Percentiles rank a stretch among this genome's conserved stretches.
These are phyloP conservation scores for Plectosphaerella cucumerina DNA, from an alignment of 2,329 filamentous ascomycete species.

Conservation along the genomic window DNA sequence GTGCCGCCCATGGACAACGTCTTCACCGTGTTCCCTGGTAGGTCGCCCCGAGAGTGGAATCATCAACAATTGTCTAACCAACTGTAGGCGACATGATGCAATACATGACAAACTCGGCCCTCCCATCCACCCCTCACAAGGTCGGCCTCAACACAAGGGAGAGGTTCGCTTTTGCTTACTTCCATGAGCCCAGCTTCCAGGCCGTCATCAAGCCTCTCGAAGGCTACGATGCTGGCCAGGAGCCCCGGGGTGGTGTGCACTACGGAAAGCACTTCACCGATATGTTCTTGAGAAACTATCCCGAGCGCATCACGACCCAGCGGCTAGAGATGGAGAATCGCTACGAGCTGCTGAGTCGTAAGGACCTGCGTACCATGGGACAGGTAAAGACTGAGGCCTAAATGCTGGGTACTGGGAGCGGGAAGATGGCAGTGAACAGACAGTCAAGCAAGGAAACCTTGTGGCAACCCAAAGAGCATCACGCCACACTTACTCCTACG, in stretches of 20 bases:
- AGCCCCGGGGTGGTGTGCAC: conserved; percentile 34
- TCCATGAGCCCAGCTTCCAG: conserved; percentile 46
- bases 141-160: conserved; percentile 44
- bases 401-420: too few species aligned
- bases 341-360: conserved; percentile 16
- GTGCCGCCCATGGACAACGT: conserved; percentile 38
- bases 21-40: conserved; percentile 46
- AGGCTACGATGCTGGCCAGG: conserved; percentile 27
- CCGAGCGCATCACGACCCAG: conserved; percentile 38
- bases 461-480: too few species aligned
- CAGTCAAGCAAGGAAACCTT: too few species aligned
- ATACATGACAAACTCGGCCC: conserved; percentile 39
- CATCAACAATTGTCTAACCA: background rate
- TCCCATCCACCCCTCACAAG: conserved; percentile 46
- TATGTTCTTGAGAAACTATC: conserved; percentile 47
- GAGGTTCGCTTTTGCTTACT: conserved; percentile 45
- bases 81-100: conserved; percentile 45
- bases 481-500: too few species aligned
- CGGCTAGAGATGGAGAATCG: conserved; percentile 27
- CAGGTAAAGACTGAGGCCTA: too few species aligned
- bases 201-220: conserved; percentile 37
- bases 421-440: too few species aligned
- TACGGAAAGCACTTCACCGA: conserved; percentile 50
- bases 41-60: conserved; percentile 3
- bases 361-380: conserved; percentile 20